Evolutionary conservation across 2,329 filamentous ascomycete species (phyloP), one percentile per base, ranked within the genome.

Genomic region (Blastomyces emzantsi): DNA sequence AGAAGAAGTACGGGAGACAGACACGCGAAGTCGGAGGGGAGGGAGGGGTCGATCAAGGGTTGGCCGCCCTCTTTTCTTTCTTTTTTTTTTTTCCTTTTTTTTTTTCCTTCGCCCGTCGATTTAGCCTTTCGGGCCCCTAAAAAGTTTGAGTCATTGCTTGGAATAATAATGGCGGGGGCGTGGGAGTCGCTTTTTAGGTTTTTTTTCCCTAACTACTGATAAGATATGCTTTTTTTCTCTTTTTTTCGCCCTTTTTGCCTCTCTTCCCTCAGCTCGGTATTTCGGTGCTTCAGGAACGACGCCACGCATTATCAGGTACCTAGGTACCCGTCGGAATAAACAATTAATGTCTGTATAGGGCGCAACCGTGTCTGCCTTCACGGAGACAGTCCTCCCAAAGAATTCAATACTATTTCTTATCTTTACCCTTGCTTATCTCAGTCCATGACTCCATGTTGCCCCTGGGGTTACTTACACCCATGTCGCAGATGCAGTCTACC

Each of bases 101-200:
- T 36, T 33, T 30, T 30, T 30, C 17, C 11, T 60, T 57, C 9
- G 57, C 45, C 62, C 52, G 22, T 60, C 28, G 8, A 17, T 56
- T 56, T 57, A 57, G 33, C 17, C 9, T 57, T 57, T 41, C 9
- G 33, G 33, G 28, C 17, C 30, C n/a, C 19, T 25, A 61, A 62
- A 63, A 62, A 62, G 41, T 64, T 65, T 64, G 65, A 66, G 61
- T 65, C 61, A 66, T 65, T 25, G 25, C 41, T 60, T 41, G 47
- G 45, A 39, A 39, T 47, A 39, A 39, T 47, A 41, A 62, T 62
- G 56, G 63, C 56, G 51, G 51, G 36, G 33, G 60, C 45, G 45
- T 41, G 49, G 36, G 68, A 11, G 9, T 39, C 36, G 36, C 9
- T 39, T 39, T 39, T 39, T 39, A 39, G 36, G 36, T 39, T 39